Percentiles rank a stretch among this genome's conserved stretches.
Conservation (phyloP, 257 asterid species). For the Handroanthus guayacan region DNA sequence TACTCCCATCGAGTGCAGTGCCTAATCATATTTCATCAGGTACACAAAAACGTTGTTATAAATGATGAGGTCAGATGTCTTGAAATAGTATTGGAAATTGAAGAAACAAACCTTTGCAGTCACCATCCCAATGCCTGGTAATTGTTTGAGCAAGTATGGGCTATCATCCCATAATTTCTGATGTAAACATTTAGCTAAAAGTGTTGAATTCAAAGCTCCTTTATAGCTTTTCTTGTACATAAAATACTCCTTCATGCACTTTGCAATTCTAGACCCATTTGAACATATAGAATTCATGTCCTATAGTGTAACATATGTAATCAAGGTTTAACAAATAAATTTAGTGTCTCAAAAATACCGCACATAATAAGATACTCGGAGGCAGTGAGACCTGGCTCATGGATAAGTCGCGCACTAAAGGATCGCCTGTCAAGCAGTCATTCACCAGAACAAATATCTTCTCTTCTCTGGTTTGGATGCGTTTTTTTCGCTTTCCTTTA, state of each 20-base stretch:
- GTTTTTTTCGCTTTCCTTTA: slow-evolving; percentile 82
- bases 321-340: slow-evolving; percentile 26
- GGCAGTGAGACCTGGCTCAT: slow-evolving; percentile 80
- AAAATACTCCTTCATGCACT: slow-evolving; percentile 96
- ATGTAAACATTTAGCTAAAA: slow-evolving; percentile 81
- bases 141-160: slow-evolving; percentile 93
- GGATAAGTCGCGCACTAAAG: slow-evolving; percentile 84
- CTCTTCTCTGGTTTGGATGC: slow-evolving; percentile 94
- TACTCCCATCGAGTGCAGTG: slow-evolving; percentile 93
- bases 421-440: slow-evolving; percentile 97
- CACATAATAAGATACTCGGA: slow-evolving; percentile 34
- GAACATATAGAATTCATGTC: slow-evolving; percentile 84
- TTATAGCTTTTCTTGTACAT: slow-evolving; percentile 74
- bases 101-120: slow-evolving; percentile 87
- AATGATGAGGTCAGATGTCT: slow-evolving; percentile 22
- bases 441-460: slow-evolving; percentile 89
- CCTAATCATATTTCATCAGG: slow-evolving; percentile 51
- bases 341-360: slow-evolving; percentile 16
- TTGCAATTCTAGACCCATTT: slow-evolving; percentile 91
- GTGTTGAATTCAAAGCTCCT: slow-evolving; percentile 77
- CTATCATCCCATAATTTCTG: slow-evolving; percentile 96
- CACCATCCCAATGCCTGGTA: slow-evolving; percentile 98
- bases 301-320: slow-evolving; percentile 47
- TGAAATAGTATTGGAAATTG: slow-evolving; percentile 23
- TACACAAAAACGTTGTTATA: slow-evolving; percentile 15